Base-by-base conservation (phyloP, 2,329 filamentous ascomycete species). In the Aspergillus phoenicis region DNA sequence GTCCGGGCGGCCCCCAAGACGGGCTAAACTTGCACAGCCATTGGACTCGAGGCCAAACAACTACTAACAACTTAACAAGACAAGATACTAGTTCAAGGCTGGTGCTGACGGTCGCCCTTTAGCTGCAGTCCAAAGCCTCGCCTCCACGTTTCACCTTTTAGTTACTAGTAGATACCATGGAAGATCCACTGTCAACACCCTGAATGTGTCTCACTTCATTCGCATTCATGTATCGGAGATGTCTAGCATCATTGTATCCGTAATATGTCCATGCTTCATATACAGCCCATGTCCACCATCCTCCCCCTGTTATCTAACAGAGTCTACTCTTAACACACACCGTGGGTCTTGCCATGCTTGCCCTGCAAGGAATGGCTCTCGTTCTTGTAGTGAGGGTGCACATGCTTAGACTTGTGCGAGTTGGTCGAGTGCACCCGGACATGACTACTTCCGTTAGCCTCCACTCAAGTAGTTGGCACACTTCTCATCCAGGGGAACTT, bases 351-450 rank as follows among this genome's bases (percentile, higher is more conserved):
- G 58, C 92, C 93, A 60, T 87, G 86, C 85, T 95, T 93, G 15
- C 91, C 93, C 80, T 96, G 91, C 67, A 98, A 80, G 60, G 90
- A 94, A 78, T 98, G 94, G 68, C 86, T 86, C 80, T 97, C 93
- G 64, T 89, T 86, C 78, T 88, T 76, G 71, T 84, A 89, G 49
- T 83, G 75, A 3, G 70, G 61, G 64, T 81, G 79, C 39, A 72
- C 84, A 63, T 87, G 82, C 57, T 78, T 82, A 26, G 82, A 75
- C 73, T 85, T 85, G 49, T 81, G 81, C 64, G 83, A 77, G 22
- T 82, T 77, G 49, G 82, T 80, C 58, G 84, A 73, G 70, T 91
- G 84, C 54, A 80, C 80, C 60, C 81, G 79, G 63, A 91, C 83
- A 68, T 82, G 79, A 13, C 78, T 81, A 52, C 41, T 38, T 60